Percentiles rank a stretch among this genome's conserved stretches.
These are phyloP conservation scores for Ascobolus immersus DNA, from an alignment of 495 filamentous ascomycete species.

Conservation along the genomic window DNA sequence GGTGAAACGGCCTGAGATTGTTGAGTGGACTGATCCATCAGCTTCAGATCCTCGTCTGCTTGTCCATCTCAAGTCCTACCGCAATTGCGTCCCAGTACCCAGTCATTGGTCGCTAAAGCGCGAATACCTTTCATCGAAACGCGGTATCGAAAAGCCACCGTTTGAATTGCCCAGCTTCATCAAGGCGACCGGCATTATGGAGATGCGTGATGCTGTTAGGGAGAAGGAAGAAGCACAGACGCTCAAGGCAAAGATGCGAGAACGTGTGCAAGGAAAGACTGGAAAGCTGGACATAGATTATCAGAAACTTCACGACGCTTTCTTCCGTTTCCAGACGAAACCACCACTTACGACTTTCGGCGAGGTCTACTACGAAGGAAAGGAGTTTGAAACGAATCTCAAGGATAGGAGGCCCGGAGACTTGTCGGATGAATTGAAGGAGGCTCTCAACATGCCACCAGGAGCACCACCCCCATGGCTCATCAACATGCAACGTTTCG, in stretches of 20 bases:
- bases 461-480: constrained; percentile 91
- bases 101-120: constrained; percentile 84
- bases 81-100: constrained; percentile 88
- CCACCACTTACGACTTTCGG: constrained; percentile 81
- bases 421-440: constrained; percentile 66
- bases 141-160: constrained; percentile 81
- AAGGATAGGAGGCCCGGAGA: constrained; percentile 74
- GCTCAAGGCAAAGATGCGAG: constrained; percentile 83
- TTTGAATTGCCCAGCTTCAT: constrained; percentile 93
- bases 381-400: constrained; percentile 90
- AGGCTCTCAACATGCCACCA: constrained; percentile 80
- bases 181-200: constrained; percentile 83
- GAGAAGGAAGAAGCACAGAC: constrained; percentile 82
- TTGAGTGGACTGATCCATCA: constrained; percentile 94
- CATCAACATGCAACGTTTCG: constrained; percentile 83
- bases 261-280: constrained; percentile 88
- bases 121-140: constrained; percentile 86
- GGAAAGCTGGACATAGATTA: constrained; percentile 96
- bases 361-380: constrained; percentile 95
- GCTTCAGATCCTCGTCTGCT: constrained; percentile 70
- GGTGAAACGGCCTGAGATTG: constrained; percentile 72
- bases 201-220: constrained; percentile 88
- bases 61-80: constrained; percentile 78
- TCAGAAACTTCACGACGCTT: constrained; percentile 89
- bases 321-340: constrained; percentile 92